Percentiles rank a stretch among this genome's conserved stretches.
Evolutionary conservation across 768 basidiomycete species (phyloP).

Genomic region (Boletus subcaerulescens): DNA sequence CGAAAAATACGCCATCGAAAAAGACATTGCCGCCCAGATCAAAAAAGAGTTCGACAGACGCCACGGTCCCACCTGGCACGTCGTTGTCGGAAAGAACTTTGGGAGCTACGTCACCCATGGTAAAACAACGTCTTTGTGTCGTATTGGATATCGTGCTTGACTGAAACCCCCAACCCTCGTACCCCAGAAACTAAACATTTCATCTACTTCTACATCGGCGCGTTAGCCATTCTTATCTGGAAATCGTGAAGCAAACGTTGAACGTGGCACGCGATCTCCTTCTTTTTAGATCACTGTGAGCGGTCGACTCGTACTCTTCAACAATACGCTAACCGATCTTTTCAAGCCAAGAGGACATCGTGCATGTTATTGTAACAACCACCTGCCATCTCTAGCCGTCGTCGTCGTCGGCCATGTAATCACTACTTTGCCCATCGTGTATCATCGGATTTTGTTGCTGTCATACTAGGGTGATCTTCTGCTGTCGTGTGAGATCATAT

Average conservation of each 20-base stretch:
- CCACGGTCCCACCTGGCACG: constrained; percentile 96
- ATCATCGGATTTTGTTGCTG: constrained; percentile 12
- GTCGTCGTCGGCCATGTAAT: constrained; percentile 24
- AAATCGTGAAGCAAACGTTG: constrained; percentile 61
- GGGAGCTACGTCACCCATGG: constrained; percentile 98
- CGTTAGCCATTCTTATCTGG: constrained; percentile 92
- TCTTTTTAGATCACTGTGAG: constrained; percentile 27
- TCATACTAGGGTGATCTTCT: not conserved
- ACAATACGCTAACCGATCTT: not conserved
- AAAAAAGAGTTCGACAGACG: constrained; percentile 97
- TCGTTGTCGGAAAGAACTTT: constrained; percentile 99
- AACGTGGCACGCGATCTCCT: constrained; percentile 1
- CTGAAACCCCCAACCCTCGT: not conserved
- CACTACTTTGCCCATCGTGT: constrained; percentile 18
- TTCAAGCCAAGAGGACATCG: constrained; percentile 12
- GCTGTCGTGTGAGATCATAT: not conserved
- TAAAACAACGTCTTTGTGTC: not conserved
- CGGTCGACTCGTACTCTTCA: not conserved
- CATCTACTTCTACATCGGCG: constrained; percentile 96
- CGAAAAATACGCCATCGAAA: constrained; percentile 92
- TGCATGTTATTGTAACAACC: constrained; percentile 25
- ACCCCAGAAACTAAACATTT: constrained; percentile 92
- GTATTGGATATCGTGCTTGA: too few species aligned
- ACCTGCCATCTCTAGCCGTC: constrained; percentile 13
- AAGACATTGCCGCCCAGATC: constrained; percentile 96